Percentiles rank a stretch among this genome's conserved stretches.
Conservation (phyloP, 805 yeast species). For the Candida sonorensis region DNA sequence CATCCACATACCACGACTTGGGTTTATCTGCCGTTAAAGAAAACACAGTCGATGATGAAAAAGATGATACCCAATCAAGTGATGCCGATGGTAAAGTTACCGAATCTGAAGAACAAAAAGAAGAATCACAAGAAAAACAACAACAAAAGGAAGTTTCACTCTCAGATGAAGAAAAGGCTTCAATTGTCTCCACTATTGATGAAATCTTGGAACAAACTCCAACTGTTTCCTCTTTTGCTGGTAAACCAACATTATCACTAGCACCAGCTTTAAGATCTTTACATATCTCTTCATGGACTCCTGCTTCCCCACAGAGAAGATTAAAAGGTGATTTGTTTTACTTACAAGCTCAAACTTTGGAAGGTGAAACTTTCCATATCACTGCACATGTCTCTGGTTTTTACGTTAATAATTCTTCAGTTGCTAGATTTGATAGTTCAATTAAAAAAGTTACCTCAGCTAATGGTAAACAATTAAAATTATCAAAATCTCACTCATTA, state of each 20-base stretch:
- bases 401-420: conserved; percentile 64
- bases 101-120: conserved; percentile 10
- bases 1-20: conserved; percentile 38
- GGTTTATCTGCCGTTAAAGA: conserved; percentile 28
- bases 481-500: conserved; percentile 43
- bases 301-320: conserved; percentile 61
- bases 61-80: too few species aligned
- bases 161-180: conserved; percentile 28
- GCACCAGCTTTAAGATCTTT: conserved; percentile 50
- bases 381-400: conserved; percentile 80
- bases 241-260: conserved; percentile 26
- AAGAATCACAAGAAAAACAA: conserved; percentile 14
- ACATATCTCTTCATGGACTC: conserved; percentile 74
- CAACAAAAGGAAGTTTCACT: conserved; percentile 15
- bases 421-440: conserved; percentile 63
- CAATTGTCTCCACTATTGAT: conserved; percentile 13
- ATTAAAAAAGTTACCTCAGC: conserved; percentile 26
- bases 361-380: conserved; percentile 70
- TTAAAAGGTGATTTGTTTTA: conserved; percentile 75
- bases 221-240: conserved; percentile 21
- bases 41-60: conserved; percentile 2
- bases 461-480: conserved; percentile 24
- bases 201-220: conserved; percentile 7
- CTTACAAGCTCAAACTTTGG: conserved; percentile 68
- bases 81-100: conserved; percentile 9